A percentile compares a stretch with the other conserved stretches of the same genome.
phyloP scores from a whole-genome alignment of 2,329 filamentous ascomycete species.

The Cladosporium colombiae region DNA sequence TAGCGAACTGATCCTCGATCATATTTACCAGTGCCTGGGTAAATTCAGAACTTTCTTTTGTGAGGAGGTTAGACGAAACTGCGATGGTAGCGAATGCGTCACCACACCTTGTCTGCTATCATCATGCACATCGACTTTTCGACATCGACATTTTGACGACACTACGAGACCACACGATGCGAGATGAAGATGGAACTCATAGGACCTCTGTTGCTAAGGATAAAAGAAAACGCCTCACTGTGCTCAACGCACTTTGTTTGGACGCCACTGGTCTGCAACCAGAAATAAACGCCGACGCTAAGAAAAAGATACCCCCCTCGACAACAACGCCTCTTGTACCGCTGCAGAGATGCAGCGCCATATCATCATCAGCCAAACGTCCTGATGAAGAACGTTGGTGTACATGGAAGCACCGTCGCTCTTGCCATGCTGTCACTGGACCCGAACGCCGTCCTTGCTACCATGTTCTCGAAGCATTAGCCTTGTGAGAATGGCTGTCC shows the following conservation, averaged over 20 bases:
- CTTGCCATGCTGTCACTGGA: not conserved
- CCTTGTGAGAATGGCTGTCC: slow-evolving; percentile 13
- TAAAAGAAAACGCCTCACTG: not conserved
- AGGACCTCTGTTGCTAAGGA: not conserved
- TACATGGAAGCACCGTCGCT: not conserved
- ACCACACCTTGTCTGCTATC: not conserved
- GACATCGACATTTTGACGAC: not conserved
- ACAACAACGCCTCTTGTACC: not conserved
- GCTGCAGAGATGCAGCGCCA: slow-evolving; percentile 4
- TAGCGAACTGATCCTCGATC: not conserved
- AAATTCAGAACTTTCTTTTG: not conserved
- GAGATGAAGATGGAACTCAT: not conserved
- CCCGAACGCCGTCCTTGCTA: not conserved
- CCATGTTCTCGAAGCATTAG: not conserved
- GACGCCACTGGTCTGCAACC: not conserved
- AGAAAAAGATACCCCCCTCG: slow-evolving; percentile 3
- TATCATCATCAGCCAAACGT: slow-evolving; percentile 9
- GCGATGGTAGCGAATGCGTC: not conserved
- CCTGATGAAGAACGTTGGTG: not conserved
- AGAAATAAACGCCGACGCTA: slow-evolving; percentile 14
- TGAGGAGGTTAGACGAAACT: not conserved
- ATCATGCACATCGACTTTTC: not conserved
- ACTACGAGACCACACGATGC: not conserved
- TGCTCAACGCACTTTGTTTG: not conserved
- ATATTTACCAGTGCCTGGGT: not conserved